These are phyloP conservation scores for Plasmodium coatneyi DNA, from an alignment of 169 alveolate species.

Conservation along the genomic window DNA sequence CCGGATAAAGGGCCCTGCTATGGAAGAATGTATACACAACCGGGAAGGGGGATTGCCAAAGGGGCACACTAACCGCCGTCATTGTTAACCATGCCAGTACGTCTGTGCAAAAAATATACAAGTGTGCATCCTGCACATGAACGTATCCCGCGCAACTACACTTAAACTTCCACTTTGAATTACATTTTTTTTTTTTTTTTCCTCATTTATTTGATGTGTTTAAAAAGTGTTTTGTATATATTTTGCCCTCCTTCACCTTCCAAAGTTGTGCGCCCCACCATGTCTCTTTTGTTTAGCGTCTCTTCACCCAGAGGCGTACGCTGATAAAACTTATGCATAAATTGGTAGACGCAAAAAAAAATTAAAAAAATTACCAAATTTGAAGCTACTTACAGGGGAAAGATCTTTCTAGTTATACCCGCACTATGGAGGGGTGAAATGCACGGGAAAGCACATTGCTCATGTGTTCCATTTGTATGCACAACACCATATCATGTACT, in stretches of 20 bases:
- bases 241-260: not conserved
- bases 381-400: not conserved
- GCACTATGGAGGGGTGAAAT: not conserved
- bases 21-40: not conserved
- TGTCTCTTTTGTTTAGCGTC: not conserved
- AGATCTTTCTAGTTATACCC: not conserved
- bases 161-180: not conserved
- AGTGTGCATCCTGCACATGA: not conserved
- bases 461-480: not conserved
- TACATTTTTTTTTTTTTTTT: not conserved
- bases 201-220: not conserved
- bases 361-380: not conserved
- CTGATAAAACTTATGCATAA: not conserved
- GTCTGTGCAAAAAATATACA: not conserved
- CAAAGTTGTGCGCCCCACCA: not conserved
- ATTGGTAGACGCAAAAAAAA: not conserved
- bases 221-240: not conserved
- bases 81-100: not conserved
- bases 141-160: not conserved
- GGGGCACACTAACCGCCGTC: not conserved
- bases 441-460: not conserved
- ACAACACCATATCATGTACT: not conserved
- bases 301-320: not conserved
- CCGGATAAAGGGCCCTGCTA: not conserved
- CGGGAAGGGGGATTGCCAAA: not conserved